Evolutionary conservation across 2,329 filamentous ascomycete genomes (phyloP), one percentile per base, ranked within the genome.

Genomic region (Colletotrichum abscissum): DNA sequence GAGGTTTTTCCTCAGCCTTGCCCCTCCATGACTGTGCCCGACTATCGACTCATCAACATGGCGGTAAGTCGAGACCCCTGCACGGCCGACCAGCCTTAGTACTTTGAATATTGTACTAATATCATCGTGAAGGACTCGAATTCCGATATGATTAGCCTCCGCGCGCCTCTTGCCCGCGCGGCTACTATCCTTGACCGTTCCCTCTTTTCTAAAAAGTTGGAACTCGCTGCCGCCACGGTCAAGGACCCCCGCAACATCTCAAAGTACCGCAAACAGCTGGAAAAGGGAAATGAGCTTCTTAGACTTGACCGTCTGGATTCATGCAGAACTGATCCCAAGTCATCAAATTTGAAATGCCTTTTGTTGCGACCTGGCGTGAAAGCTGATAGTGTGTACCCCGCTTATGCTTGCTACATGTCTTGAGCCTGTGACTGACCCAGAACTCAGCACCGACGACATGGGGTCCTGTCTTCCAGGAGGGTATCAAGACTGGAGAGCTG

Each of bases 151-250:
- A 86, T 84, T 75, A 80, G 90, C 63, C 94, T 98, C 82, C 91
- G 92, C 76, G 94, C 95, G 59, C 95, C 95, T 28, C 87, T 95
- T 73, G 92, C 96, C 78, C 93, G 94, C 81, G 92, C 92, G 73
- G 94, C 94, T 86, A 92, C 92, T 80, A 89, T 90, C 63, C 90
- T 99, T 75, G 95, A 99, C 84, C 92, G 94, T 76, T 88, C 92
- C 19, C 92, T 97, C 75, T 98, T 98, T 85, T 87, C 90, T 65
- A 94, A 92, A 81, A 93, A 88, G 1, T 85, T 98, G 68, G 91
- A 92, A 28, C 86, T 96, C 28, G 90, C 95, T 9, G 95, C 95
- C 3, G 96, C 95, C 7, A 90, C 93, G 49, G 87, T 98, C 57
- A 89, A 90, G 76, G 93, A 97, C 80, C 89, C 89, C 74, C 93